Evolutionary conservation across 495 filamentous ascomycete genomes (phyloP).

Genomic region (Daldinia grandis): DNA sequence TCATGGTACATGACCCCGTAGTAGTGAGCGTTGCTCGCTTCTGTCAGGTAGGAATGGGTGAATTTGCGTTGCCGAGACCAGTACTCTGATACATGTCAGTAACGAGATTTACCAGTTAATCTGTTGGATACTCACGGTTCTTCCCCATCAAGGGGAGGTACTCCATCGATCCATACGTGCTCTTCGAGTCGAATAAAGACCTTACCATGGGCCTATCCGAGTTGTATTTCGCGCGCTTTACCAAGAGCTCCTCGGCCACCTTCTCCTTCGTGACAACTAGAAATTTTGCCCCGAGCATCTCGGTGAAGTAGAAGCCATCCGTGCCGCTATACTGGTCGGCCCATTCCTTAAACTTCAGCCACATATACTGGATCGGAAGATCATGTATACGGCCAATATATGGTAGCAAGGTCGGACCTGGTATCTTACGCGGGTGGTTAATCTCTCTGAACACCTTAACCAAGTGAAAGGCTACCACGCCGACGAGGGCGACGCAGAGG

Average conservation of each 20-base stretch:
- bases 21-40: conserved; percentile 50
- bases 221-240: conserved; percentile 58
- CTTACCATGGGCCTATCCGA: conserved; percentile 54
- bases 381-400: conserved; percentile 58
- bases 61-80: conserved; percentile 52
- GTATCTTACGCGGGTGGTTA: conserved; percentile 46
- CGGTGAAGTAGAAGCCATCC: conserved; percentile 55
- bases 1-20: conserved; percentile 52
- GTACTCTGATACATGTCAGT: conserved; percentile 42
- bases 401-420: conserved; percentile 51
- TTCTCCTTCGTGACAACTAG: conserved; percentile 62
- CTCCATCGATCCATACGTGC: conserved; percentile 50
- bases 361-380: conserved; percentile 56
- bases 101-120: neutral
- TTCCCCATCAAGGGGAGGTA: conserved; percentile 54
- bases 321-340: conserved; percentile 54
- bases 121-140: conserved; percentile 45
- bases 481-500: conserved; percentile 37
- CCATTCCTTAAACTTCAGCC: conserved; percentile 64
- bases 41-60: conserved; percentile 51
- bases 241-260: conserved; percentile 61
- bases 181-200: conserved; percentile 55
- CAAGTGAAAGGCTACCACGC: conserved; percentile 41
- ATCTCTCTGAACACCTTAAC: conserved; percentile 45
- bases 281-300: conserved; percentile 58